Evolutionary conservation across 768 basidiomycete genomes (phyloP).

Genomic region (Lactarius psammicola): DNA sequence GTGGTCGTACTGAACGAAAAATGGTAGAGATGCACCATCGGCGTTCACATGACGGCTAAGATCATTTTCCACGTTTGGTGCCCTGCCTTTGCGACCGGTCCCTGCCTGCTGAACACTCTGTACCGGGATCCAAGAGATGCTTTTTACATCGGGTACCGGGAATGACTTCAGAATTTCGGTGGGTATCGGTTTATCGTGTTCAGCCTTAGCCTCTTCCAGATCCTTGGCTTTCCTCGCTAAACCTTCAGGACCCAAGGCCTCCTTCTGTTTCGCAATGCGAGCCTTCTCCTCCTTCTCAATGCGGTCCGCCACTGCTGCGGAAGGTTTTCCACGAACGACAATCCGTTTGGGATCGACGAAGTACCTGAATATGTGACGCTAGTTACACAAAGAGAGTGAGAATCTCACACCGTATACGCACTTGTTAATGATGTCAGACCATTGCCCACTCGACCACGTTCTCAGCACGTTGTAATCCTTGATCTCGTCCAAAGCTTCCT

Average conservation of each 20-base stretch:
- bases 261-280: constrained; percentile 67
- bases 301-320: constrained; percentile 74
- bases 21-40: constrained; percentile 71
- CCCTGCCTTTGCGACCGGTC: constrained; percentile 41
- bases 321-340: constrained; percentile 86
- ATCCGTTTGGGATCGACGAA: constrained; percentile 70
- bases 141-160: constrained; percentile 87
- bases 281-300: constrained; percentile 80
- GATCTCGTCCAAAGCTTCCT: constrained; percentile 73
- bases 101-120: constrained; percentile 64
- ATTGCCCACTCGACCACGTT: constrained; percentile 70
- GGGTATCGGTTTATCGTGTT: constrained; percentile 84
- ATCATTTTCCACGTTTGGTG: constrained; percentile 39
- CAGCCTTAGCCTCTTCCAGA: constrained; percentile 79
- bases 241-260: constrained; percentile 74
- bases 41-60: constrained; percentile 62
- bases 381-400: constrained; percentile 1
- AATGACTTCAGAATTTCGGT: constrained; percentile 76
- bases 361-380: constrained; percentile 51
- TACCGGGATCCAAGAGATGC: constrained; percentile 88
- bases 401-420: constrained; percentile 37
- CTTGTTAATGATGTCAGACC: constrained; percentile 76
- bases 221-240: constrained; percentile 64
- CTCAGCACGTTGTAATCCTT: constrained; percentile 64
- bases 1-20: constrained; percentile 93